phyloP scores from a whole-genome alignment of 2,329 filamentous ascomycete species.

The Ophiostoma sp. region DNA sequence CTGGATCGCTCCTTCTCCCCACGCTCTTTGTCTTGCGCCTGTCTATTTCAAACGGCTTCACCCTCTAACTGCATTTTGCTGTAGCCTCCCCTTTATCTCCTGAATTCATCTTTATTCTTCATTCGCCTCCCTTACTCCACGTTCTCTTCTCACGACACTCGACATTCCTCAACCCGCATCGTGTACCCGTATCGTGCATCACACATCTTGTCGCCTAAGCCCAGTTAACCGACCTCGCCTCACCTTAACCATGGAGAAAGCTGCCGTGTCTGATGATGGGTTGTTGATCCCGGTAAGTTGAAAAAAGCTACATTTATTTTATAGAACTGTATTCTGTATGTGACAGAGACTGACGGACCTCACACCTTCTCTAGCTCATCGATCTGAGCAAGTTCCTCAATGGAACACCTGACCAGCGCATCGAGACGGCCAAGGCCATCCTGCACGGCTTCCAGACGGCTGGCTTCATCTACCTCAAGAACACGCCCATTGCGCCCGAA shows the following conservation, averaged over 20 bases:
- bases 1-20: conserved; percentile 3
- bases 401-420: conserved; percentile 60
- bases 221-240: neutral
- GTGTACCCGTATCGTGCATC: no score
- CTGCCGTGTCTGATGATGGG: conserved; percentile 34
- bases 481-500: conserved; percentile 67
- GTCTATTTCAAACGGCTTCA: neutral
- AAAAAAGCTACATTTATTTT: neutral
- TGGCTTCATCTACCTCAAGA: conserved; percentile 86
- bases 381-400: conserved; percentile 74
- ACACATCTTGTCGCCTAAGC: neutral
- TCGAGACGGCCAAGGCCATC: conserved; percentile 68
- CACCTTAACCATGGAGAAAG: conserved; percentile 37
- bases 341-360: neutral
- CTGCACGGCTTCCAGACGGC: conserved; percentile 79
- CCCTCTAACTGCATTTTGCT: neutral
- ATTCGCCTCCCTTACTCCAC: neutral
- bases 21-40: neutral
- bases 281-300: conserved; percentile 34
- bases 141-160: neutral
- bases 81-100: neutral
- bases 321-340: neutral
- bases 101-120: neutral
- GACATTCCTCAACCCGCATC: neutral
- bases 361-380: conserved; percentile 59